Conservation (phyloP, 208 protist genomes). For the Leishmania amazonensis region DNA sequence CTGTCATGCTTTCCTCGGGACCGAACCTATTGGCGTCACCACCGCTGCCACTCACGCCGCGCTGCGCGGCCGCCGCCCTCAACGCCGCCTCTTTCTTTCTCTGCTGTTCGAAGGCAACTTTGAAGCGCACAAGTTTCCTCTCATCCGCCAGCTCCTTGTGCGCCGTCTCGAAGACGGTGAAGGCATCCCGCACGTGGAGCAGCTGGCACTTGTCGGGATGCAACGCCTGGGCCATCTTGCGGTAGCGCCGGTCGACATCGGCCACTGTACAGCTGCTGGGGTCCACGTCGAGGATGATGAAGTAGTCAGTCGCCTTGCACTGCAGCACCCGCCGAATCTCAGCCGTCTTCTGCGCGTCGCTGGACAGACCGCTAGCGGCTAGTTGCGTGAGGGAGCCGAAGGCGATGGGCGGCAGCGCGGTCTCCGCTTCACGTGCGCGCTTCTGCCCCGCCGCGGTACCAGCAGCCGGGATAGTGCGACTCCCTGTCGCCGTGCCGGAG, state of each 20-base stretch:
- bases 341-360: constrained; percentile 65
- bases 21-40: background rate
- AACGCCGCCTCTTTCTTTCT: constrained; percentile 51
- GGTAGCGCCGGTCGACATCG: constrained; percentile 74
- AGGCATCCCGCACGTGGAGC: constrained; percentile 72
- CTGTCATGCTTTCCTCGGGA: constrained; percentile 25
- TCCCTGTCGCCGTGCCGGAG: background rate
- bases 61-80: constrained; percentile 28
- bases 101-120: constrained; percentile 65
- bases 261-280: constrained; percentile 58
- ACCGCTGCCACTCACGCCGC: background rate
- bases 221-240: constrained; percentile 80
- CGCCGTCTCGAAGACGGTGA: constrained; percentile 79
- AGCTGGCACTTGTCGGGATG: constrained; percentile 92
- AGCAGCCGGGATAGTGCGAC: constrained; percentile 6
- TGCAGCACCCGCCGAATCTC: constrained; percentile 84
- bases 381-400: constrained; percentile 52
- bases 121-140: constrained; percentile 65
- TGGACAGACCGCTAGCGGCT: constrained; percentile 40
- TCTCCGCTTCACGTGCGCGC: constrained; percentile 8
- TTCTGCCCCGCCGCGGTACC: constrained; percentile 7
- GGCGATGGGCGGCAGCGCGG: constrained; percentile 21
- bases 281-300: constrained; percentile 80
- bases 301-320: constrained; percentile 74
- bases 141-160: constrained; percentile 78